Conservation (phyloP, 2,329 filamentous ascomycete genomes). For the Huntiella omanensis region DNA sequence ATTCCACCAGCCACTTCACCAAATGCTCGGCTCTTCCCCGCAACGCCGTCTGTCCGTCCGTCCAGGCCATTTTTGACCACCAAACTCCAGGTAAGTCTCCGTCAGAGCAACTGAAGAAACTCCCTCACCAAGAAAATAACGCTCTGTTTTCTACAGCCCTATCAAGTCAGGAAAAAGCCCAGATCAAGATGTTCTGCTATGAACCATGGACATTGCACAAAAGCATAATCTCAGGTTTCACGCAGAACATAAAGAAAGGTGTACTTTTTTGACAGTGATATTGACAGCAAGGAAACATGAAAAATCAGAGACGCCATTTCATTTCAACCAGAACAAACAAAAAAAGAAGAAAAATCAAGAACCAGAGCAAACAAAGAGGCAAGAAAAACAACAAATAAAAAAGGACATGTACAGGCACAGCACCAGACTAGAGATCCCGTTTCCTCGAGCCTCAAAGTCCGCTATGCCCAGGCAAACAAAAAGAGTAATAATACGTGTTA, state of each 20-base stretch:
- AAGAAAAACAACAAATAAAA: neutral
- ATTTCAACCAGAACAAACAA: constrained; percentile 1
- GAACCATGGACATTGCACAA: too few relatives aligned
- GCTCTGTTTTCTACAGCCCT: too few relatives aligned
- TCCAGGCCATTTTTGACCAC: too few relatives aligned
- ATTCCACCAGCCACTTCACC: too few relatives aligned
- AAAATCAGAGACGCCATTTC: constrained; percentile 3
- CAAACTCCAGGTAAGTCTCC: too few relatives aligned
- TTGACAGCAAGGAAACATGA: neutral
- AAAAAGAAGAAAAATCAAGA: constrained; percentile 6
- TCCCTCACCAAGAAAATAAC: too few relatives aligned
- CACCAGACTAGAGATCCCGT: constrained; percentile 12
- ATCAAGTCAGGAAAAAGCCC: too few relatives aligned
- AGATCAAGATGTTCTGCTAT: too few relatives aligned
- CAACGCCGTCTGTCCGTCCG: too few relatives aligned
- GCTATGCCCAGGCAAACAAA: neutral
- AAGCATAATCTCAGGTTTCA: too few relatives aligned
- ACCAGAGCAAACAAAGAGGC: neutral
- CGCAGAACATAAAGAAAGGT: neutral
- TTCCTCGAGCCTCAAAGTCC: constrained; percentile 15
- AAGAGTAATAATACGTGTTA: neutral
- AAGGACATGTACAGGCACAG: neutral
- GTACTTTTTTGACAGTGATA: constrained; percentile 2
- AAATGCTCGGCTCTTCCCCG: too few relatives aligned
- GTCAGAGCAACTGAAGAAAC: too few relatives aligned